Base-by-base conservation (phyloP, 768 basidiomycete species). In the Imleria badia region DNA sequence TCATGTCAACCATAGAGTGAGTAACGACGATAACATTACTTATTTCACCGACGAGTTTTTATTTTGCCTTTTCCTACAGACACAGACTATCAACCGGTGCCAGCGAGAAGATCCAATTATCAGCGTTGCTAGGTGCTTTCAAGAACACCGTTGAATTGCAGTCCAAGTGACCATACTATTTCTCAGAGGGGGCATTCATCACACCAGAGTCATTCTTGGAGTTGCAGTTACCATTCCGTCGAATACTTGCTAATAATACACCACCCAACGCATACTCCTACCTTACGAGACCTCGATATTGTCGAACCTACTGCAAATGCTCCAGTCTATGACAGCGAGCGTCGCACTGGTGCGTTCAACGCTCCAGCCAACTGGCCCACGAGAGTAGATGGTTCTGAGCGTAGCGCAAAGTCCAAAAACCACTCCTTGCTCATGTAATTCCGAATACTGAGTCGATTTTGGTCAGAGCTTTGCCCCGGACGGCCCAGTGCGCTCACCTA, bases 371-470 rank as follows among this genome's bases (percentile, higher is more conserved):
- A 46, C 39, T 48, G 52, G 5, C 39, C 20, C 5, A 8, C 5
- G 9, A 86, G 73, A 6, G 79, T 74, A 3, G 86, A 79, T 1
- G 81, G 79, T 54, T 82, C 79, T 0, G 76, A 71, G 39, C 78
- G 71, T 60, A 87, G 70, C 6, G 85, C 82, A 62, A 87, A 82
- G 57, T 85, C 77, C 58, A 93, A 72, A 74, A 95, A 95, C 94
- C 94, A 96, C 12, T 86, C 81, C 66, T 94, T 95, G 74, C 88
- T 89, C 84, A 96, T 94, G 66, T 96, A 96, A 69, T 96, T 96
- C 61, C 94, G 82, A 51, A 97, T 85, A 1, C 94, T 93, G 45
- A 17, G 30, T 23, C 51, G 22, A 47, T 19, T 50, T 38, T 2
- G 11, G 36, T 47, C 48, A 62, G 17, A 45, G 19, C 20, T 8